Conservation (phyloP, 495 filamentous ascomycete genomes). For the Penicillium coprophilum region DNA sequence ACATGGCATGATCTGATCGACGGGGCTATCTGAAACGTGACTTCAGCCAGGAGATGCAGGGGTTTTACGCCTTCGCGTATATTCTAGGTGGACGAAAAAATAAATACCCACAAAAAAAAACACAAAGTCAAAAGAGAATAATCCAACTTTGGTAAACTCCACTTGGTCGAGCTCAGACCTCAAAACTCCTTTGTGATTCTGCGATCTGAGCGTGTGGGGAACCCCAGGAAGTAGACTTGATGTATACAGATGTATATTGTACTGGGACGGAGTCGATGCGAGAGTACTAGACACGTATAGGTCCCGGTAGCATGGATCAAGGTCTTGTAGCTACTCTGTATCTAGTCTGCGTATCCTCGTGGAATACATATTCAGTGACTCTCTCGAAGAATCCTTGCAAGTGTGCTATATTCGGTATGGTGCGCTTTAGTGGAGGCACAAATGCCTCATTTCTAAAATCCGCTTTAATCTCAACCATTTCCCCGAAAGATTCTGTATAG, state of each 20-base stretch:
- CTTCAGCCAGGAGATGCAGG: not conserved
- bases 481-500: no score
- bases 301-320: not conserved
- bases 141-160: not conserved
- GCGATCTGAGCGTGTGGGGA: not conserved
- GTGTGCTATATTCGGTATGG: not conserved
- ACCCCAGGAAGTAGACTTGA: not conserved
- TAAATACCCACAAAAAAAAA: not conserved
- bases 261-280: not conserved
- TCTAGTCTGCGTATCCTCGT: not conserved
- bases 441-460: not conserved
- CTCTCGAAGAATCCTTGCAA: not conserved
- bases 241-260: not conserved
- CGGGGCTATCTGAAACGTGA: slow-evolving; percentile 5
- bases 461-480: no score
- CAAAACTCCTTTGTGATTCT: not conserved
- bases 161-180: not conserved
- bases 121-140: not conserved
- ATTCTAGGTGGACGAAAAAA: not conserved
- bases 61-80: not conserved
- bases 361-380: not conserved
- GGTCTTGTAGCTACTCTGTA: not conserved
- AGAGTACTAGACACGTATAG: not conserved
- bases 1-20: slow-evolving; percentile 17
- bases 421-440: not conserved